Evolutionary conservation across 2,329 filamentous ascomycete species (phyloP), one percentile per base, ranked within the genome.

Genomic region (Magnaporthales sp.): DNA sequence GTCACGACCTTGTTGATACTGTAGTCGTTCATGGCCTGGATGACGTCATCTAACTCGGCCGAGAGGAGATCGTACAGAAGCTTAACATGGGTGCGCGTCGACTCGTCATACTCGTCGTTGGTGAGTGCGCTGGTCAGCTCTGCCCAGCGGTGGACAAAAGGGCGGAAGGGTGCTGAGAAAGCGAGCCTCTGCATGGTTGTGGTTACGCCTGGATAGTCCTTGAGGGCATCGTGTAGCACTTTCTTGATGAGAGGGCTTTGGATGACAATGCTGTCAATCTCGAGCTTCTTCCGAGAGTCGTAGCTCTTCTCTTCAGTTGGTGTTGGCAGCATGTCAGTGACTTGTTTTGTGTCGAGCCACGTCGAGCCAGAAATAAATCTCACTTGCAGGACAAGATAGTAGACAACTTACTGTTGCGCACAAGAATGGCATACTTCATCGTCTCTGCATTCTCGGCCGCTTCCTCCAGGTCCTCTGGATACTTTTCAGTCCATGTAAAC

Each of bases 141-240:
- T 0, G 80, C 75, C 86, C 87, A 90, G 31, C 87, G 81, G 74
- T 91, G 86, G 54, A 89, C 83, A 61, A 91, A 84, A 1, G 85
- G 83, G 68, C 83, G 77, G 67, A 90, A 90, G 0, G 85, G 85
- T 0, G 81, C 81, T 2, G 74, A 72, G 69, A 90, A 89, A 62
- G 84, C 82, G 1, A 90, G 78, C 4, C 84, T 80, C 19, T 85
- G 80, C 31, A 90, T 77, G 1, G 77, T 79, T 13, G 83, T 81
- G 1, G 84, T 83, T 38, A 90, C 77, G 1, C 86, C 85, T 0
- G 84, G 83, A 68, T 88, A 89, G 6, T 78, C 82, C 0, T 80
- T 74, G 19, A 89, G 77, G 1, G 88, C 79, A 6, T 80, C 77
- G 2, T 76, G 77, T 0, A 90, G 77, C 7, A 84, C 79, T 1